These are phyloP conservation scores for Yarrowia keelungensis DNA, from an alignment of 805 yeast species.

Conservation along the genomic window DNA sequence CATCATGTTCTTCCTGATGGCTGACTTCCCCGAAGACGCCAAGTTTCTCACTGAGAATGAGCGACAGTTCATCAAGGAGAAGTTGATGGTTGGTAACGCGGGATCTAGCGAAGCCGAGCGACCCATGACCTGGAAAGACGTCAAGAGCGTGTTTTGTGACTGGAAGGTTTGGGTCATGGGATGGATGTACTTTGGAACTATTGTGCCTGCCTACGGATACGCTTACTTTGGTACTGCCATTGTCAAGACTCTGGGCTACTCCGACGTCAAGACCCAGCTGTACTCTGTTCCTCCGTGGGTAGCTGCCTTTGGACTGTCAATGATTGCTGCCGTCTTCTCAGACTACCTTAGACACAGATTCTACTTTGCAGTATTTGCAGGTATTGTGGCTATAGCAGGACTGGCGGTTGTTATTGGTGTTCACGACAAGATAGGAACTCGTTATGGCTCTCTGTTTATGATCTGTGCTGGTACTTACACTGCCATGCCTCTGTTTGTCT, in stretches of 20 bases:
- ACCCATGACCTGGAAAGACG: slow-evolving; percentile 57
- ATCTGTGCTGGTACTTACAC: slow-evolving; percentile 65
- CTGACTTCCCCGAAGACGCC: slow-evolving; percentile 77
- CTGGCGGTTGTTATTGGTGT: slow-evolving; percentile 62
- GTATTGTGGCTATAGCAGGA: slow-evolving; percentile 59
- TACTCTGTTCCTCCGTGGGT: slow-evolving; percentile 90
- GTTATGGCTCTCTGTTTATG: slow-evolving; percentile 71
- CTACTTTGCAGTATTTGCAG: slow-evolving; percentile 44
- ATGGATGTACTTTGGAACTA: slow-evolving; percentile 66
- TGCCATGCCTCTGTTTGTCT: slow-evolving; percentile 70
- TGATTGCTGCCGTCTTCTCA: slow-evolving; percentile 65
- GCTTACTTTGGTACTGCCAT: slow-evolving; percentile 77
- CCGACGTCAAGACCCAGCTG: slow-evolving; percentile 76
- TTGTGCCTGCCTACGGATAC: slow-evolving; percentile 75
- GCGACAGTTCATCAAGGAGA: slow-evolving; percentile 60
- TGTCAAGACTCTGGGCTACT: slow-evolving; percentile 65
- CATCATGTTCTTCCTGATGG: slow-evolving; percentile 56
- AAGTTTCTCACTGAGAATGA: slow-evolving; percentile 61
- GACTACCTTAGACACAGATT: slow-evolving; percentile 58
- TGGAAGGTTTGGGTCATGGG: slow-evolving; percentile 65
- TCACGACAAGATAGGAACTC: slow-evolving; percentile 52
- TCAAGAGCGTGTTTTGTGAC: slow-evolving; percentile 62
- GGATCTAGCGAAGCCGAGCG: slow-evolving; percentile 59
- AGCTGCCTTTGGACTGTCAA: slow-evolving; percentile 70
- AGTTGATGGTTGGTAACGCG: slow-evolving; percentile 62